phyloP scores from a whole-genome alignment of 1,284 basidiomycete genomes.

The Pyrrhoderma lamaoense region DNA sequence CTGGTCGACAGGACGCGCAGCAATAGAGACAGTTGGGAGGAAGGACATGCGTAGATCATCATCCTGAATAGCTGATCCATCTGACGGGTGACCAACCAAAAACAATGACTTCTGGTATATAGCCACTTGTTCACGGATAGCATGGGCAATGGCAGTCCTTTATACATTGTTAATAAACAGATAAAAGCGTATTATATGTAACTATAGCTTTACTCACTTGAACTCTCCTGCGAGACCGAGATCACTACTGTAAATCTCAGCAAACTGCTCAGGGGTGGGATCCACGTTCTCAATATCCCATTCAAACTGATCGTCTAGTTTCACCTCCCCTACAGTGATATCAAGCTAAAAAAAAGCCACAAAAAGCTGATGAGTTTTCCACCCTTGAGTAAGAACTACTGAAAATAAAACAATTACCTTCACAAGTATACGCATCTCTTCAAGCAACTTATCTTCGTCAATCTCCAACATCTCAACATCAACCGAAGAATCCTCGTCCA shows the following conservation, averaged over 20 bases:
- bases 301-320: slow-evolving; percentile 95
- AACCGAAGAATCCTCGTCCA: slow-evolving; percentile 35
- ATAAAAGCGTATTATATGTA: background rate
- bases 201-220: slow-evolving; percentile 67
- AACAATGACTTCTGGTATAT: slow-evolving; percentile 90
- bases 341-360: slow-evolving; percentile 63
- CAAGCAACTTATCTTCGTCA: slow-evolving; percentile 52
- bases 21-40: slow-evolving; percentile 70
- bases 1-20: slow-evolving; percentile 66
- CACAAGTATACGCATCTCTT: slow-evolving; percentile 87
- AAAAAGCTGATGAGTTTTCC: background rate
- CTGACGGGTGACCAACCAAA: slow-evolving; percentile 82
- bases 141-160: slow-evolving; percentile 92
- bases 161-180: slow-evolving; percentile 18
- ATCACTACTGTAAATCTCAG: slow-evolving; percentile 81
- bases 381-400: slow-evolving; percentile 14
- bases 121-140: slow-evolving; percentile 92
- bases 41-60: slow-evolving; percentile 90
- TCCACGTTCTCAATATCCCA: slow-evolving; percentile 86
- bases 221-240: slow-evolving; percentile 91
- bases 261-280: slow-evolving; percentile 89
- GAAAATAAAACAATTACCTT: slow-evolving; percentile 64
- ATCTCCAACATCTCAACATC: slow-evolving; percentile 46
- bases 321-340: slow-evolving; percentile 90
- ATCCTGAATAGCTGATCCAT: slow-evolving; percentile 75